A percentile compares a stretch with the other conserved stretches of the same genome.
Evolutionary conservation across 148 eudicot species (phyloP).

Genomic region (Rhododendron mucronatum): DNA sequence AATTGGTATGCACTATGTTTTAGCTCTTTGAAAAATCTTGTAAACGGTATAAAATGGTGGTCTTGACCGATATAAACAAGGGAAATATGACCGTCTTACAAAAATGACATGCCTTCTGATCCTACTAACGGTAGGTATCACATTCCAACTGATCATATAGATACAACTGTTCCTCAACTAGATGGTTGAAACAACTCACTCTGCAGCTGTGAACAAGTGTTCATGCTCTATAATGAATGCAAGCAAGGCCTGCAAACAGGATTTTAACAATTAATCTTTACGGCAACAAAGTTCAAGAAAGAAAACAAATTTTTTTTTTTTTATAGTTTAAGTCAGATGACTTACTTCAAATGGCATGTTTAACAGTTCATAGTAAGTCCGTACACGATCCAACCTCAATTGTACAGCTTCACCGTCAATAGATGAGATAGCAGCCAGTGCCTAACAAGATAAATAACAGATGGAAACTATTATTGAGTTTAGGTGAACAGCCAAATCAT

Average conservation of each 20-base stretch:
- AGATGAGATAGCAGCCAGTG: slow-evolving; percentile 85
- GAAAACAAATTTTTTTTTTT: neutral
- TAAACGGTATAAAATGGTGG: neutral
- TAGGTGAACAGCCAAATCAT: neutral
- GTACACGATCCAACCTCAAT: slow-evolving; percentile 76
- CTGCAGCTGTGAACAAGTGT: slow-evolving; percentile 61
- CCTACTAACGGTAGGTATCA: neutral
- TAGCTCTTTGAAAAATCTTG: neutral
- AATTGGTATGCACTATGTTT: neutral
- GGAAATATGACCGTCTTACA: neutral
- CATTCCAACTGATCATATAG: neutral
- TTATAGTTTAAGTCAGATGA: neutral
- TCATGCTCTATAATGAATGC: slow-evolving; percentile 92
- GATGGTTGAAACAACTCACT: slow-evolving; percentile 49
- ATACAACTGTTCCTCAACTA: neutral
- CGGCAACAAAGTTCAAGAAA: neutral
- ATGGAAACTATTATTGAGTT: neutral
- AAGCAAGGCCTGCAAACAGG: slow-evolving; percentile 71
- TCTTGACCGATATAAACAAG: neutral
- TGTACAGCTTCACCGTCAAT: slow-evolving; percentile 81
- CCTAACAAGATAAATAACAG: slow-evolving; percentile 35
- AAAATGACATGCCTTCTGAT: neutral
- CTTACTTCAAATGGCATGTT: slow-evolving; percentile 98
- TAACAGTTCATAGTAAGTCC: slow-evolving; percentile 90
- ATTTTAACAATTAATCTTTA: neutral